phyloP scores from a whole-genome alignment of 1,284 basidiomycete genomes.

The Inonotus obliquus region DNA sequence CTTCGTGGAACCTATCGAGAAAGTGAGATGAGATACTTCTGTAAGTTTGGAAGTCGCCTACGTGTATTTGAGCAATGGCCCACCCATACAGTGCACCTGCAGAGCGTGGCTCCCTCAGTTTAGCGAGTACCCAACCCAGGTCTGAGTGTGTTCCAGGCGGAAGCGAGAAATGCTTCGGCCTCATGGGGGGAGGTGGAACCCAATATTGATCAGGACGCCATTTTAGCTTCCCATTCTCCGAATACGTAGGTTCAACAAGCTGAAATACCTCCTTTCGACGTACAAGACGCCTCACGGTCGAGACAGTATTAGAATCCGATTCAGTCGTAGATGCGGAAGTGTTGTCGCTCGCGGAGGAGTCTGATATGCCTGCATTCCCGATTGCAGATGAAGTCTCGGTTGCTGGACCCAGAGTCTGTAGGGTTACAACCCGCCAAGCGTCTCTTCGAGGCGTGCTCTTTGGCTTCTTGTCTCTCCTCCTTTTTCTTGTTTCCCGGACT shows the following conservation, averaged over 20 bases:
- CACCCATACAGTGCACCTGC: constrained; percentile 2
- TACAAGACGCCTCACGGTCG: not conserved
- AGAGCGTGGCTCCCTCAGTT: constrained; percentile 5
- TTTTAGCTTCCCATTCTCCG: not conserved
- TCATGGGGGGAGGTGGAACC: no score
- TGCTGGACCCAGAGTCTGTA: no score
- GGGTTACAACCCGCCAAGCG: no score
- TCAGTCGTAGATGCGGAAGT: not conserved
- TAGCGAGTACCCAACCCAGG: constrained; percentile 13
- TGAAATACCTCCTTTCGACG: constrained; percentile 5
- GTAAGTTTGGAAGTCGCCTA: not conserved
- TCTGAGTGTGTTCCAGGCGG: constrained; percentile 3
- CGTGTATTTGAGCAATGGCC: constrained; percentile 12
- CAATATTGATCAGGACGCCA: no score
- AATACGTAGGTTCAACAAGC: not conserved
- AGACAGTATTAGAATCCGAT: not conserved
- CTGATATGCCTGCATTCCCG: not conserved
- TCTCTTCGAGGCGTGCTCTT: no score
- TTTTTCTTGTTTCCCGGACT: no score
- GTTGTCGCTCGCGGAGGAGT: not conserved
- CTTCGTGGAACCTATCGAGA: constrained; percentile 4
- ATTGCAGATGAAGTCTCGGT: no score
- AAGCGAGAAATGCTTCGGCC: not conserved
- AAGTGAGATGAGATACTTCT: not conserved
- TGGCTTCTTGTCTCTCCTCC: no score